phyloP scores from a whole-genome alignment of 192 early-diverging fungal genomes.

The Pilaira anomala region DNA sequence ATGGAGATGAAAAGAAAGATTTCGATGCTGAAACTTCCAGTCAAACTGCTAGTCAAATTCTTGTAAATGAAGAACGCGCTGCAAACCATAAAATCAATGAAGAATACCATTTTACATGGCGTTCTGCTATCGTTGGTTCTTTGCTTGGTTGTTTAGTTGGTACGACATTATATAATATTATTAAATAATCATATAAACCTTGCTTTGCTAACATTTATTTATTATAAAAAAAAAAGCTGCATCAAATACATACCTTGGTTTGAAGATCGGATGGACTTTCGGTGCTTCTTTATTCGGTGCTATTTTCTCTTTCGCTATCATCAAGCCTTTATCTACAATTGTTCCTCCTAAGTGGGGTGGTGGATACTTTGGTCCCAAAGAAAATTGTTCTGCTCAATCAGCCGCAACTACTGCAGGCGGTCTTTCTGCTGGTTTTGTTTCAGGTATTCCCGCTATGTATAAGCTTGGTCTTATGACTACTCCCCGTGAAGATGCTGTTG shows the following conservation, averaged over 20 bases:
- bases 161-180: not conserved
- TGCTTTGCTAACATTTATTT: too few species aligned
- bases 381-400: constrained; percentile 64
- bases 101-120: constrained; percentile 40
- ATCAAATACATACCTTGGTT: constrained; percentile 66
- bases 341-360: constrained; percentile 37
- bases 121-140: constrained; percentile 55
- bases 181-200: not conserved
- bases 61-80: not conserved
- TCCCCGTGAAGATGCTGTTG: constrained; percentile 47
- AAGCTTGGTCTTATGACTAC: constrained; percentile 54
- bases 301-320: constrained; percentile 57
- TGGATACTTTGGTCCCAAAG: constrained; percentile 63
- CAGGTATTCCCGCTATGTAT: constrained; percentile 69
- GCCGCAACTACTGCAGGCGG: constrained; percentile 69
- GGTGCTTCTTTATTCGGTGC: constrained; percentile 52
- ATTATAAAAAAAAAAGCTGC: constrained; percentile 37
- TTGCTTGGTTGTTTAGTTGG: constrained; percentile 57
- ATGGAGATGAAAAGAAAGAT: constrained; percentile 1
- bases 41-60: constrained; percentile 3
- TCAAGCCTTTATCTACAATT: constrained; percentile 50
- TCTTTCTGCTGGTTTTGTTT: constrained; percentile 57
- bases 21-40: not conserved
- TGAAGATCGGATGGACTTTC: constrained; percentile 60
- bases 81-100: constrained; percentile 17